phyloP scores from a whole-genome alignment of 331 rosid genomes.

The Cucumis variabilis region DNA sequence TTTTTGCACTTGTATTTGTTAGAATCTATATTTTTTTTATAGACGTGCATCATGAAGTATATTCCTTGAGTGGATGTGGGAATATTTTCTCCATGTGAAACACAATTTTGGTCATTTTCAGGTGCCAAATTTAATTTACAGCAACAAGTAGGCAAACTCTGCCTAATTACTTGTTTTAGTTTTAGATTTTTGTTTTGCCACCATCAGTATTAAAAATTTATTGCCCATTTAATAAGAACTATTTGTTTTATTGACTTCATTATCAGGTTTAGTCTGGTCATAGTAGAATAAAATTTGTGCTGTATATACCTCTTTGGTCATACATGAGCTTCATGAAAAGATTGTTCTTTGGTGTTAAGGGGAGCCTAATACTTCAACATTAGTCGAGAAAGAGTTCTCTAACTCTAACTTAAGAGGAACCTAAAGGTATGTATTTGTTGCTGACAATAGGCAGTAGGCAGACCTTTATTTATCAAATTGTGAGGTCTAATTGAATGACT shows the following conservation, averaged over 20 bases:
- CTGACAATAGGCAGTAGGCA: no score
- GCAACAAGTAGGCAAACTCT: neutral
- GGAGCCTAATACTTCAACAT: no score
- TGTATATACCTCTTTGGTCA: neutral
- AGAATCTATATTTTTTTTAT: neutral
- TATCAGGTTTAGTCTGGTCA: slow-evolving; percentile 4
- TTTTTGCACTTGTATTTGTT: neutral
- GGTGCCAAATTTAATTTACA: neutral
- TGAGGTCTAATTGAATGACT: no score
- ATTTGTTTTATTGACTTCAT: neutral
- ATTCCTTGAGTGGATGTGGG: neutral
- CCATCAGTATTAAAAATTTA: neutral
- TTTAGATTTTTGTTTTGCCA: neutral
- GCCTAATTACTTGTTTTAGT: neutral
- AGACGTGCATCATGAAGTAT: neutral
- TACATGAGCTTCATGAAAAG: no score
- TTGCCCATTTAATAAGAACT: neutral
- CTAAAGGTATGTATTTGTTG: no score
- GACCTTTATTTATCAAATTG: no score
- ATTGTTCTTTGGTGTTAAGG: no score
- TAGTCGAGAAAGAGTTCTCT: no score
- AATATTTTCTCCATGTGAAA: neutral
- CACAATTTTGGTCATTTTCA: neutral
- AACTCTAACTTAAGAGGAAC: no score
- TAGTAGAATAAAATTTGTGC: neutral